These are phyloP conservation scores for Ustilago vetiveriae DNA, from an alignment of 1,284 basidiomycete genomes.

Conservation along the genomic window DNA sequence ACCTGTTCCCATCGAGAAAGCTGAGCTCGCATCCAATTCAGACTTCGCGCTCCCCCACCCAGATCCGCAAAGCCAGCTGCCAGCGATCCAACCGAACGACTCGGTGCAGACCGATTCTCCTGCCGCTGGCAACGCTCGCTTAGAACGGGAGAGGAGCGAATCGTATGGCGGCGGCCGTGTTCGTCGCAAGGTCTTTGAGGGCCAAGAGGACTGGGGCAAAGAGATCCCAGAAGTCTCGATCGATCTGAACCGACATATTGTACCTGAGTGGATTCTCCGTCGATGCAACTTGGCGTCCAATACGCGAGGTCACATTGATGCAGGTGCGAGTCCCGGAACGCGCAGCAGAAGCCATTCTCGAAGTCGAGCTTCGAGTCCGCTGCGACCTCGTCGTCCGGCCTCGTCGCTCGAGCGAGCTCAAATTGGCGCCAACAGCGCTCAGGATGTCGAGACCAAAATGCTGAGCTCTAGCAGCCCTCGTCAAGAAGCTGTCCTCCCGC, in stretches of 20 bases:
- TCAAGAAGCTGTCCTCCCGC: constrained; percentile 3
- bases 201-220: constrained; percentile 57
- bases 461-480: constrained; percentile 8
- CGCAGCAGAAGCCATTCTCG: constrained; percentile 20
- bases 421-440: background rate
- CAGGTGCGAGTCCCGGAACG: constrained; percentile 1
- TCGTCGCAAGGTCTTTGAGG: constrained; percentile 62
- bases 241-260: constrained; percentile 91
- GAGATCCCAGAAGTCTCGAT: constrained; percentile 78
- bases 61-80: background rate
- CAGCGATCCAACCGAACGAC: background rate
- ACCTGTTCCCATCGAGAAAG: background rate
- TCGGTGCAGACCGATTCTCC: background rate
- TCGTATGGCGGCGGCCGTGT: constrained; percentile 16
- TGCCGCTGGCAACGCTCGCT: background rate
- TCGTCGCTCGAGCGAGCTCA: constrained; percentile 19
- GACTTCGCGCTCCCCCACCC: background rate
- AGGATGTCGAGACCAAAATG: constrained; percentile 1
- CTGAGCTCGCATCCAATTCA: constrained; percentile 1
- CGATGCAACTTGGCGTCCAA: constrained; percentile 47
- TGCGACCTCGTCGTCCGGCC: constrained; percentile 10
- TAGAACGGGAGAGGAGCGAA: constrained; percentile 9
- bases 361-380: constrained; percentile 26
- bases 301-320: constrained; percentile 1
- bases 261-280: constrained; percentile 84